These are phyloP conservation scores for Knufia fluminis DNA, from an alignment of 2,329 filamentous ascomycete species.

Conservation along the genomic window DNA sequence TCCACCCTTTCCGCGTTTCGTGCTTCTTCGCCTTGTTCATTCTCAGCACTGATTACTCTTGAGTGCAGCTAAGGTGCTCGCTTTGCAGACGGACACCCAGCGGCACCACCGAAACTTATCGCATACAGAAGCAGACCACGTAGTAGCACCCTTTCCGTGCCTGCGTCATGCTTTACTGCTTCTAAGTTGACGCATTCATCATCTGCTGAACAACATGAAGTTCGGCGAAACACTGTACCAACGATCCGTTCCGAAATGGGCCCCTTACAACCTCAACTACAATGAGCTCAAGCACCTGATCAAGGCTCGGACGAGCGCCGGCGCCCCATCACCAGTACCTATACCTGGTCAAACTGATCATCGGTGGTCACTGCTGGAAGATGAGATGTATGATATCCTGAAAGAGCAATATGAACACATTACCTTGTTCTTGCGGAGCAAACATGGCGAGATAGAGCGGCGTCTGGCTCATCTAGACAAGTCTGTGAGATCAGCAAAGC, in stretches of 20 bases:
- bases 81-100: too few relatives aligned
- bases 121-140: too few relatives aligned
- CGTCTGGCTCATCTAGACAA: conserved; percentile 44
- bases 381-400: conserved; percentile 62
- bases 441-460: conserved; percentile 65
- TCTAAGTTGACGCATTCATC: too few relatives aligned
- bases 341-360: conserved; percentile 62
- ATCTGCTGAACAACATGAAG: conserved; percentile 52
- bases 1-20: too few relatives aligned
- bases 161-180: too few relatives aligned
- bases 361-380: conserved; percentile 55
- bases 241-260: conserved; percentile 75
- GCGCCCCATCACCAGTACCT: conserved; percentile 56
- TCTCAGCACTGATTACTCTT: too few relatives aligned
- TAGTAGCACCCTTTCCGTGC: too few relatives aligned
- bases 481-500: conserved; percentile 27
- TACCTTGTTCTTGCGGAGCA: conserved; percentile 68
- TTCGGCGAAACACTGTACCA: conserved; percentile 65
- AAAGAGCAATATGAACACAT: conserved; percentile 66
- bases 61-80: too few relatives aligned
- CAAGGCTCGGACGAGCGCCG: conserved; percentile 65
- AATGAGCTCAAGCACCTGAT: conserved; percentile 78
- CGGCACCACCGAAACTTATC: too few relatives aligned
- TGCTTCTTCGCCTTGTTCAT: too few relatives aligned
- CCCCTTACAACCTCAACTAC: conserved; percentile 78